These are phyloP conservation scores for Hypoxylon rubiginosum DNA, from an alignment of 2,329 filamentous ascomycete species.

Conservation along the genomic window DNA sequence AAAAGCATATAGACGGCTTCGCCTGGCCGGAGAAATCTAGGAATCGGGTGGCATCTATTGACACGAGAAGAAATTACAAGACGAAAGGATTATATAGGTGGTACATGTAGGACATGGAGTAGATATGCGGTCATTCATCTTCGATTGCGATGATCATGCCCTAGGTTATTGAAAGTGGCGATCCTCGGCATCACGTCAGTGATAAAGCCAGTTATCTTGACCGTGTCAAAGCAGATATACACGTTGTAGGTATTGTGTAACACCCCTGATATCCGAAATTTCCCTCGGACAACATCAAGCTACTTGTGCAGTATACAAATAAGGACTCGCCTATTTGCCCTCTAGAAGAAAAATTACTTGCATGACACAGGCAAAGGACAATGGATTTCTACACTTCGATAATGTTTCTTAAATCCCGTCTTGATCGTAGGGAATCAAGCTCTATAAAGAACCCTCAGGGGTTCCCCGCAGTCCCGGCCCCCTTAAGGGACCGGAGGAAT, in stretches of 20 bases:
- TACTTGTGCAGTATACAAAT: too few relatives aligned
- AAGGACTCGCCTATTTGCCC: too few relatives aligned
- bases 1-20: slow-evolving; percentile 52
- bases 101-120: slow-evolving; percentile 10
- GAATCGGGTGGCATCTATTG: slow-evolving; percentile 4
- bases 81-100: neutral
- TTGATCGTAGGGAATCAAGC: neutral
- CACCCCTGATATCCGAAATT: neutral
- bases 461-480: neutral
- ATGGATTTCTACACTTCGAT: neutral
- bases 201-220: slow-evolving; percentile 1
- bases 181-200: slow-evolving; percentile 34
- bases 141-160: neutral
- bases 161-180: slow-evolving; percentile 19
- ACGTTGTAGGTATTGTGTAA: neutral
- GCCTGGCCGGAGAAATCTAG: slow-evolving; percentile 8
- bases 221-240: neutral
- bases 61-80: neutral
- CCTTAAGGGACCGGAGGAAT: too few relatives aligned
- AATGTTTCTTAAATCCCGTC: neutral
- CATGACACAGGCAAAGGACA: neutral
- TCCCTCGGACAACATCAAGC: neutral
- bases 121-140: slow-evolving; percentile 1
- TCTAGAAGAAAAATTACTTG: neutral
- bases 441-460: neutral